phyloP scores from a whole-genome alignment of 441 rosid species.

The Erodium trifolium region DNA sequence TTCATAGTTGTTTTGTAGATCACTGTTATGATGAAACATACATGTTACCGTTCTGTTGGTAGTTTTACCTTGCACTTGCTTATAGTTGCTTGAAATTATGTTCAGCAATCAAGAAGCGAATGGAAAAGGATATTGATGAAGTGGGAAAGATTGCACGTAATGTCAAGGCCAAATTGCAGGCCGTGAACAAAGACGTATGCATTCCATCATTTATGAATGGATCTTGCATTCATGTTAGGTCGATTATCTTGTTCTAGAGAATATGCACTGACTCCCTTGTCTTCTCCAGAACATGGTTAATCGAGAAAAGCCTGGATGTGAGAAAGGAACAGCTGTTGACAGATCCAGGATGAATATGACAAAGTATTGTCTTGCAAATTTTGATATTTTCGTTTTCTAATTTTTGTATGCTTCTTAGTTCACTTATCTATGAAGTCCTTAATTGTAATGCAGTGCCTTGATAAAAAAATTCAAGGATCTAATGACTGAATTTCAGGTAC shows the following conservation, averaged over 20 bases:
- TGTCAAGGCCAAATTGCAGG: conserved; percentile 66
- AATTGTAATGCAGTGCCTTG: conserved; percentile 45
- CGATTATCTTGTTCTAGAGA: not conserved
- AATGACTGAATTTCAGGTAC: conserved; percentile 87
- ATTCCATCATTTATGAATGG: not conserved
- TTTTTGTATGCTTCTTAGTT: not conserved
- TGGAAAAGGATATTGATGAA: conserved; percentile 88
- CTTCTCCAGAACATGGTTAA: conserved; percentile 58
- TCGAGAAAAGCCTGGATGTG: conserved; percentile 81
- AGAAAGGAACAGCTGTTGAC: conserved; percentile 79
- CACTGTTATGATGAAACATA: not conserved
- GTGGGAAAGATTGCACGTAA: conserved; percentile 77
- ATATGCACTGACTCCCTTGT: conserved; percentile 13
- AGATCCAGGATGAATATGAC: conserved; percentile 82
- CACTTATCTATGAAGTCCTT: not conserved
- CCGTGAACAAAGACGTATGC: conserved; percentile 64
- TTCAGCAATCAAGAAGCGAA: conserved; percentile 76
- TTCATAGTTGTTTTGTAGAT: not conserved
- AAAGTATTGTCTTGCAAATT: conserved; percentile 30
- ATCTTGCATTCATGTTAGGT: not conserved
- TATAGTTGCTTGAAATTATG: conserved; percentile 11
- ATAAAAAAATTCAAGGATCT: conserved; percentile 53
- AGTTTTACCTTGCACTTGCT: not conserved
- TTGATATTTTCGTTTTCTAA: not conserved
- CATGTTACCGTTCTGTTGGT: not conserved